Conservation (phyloP, 495 filamentous ascomycete species). For the Margaritispora aquatica region DNA sequence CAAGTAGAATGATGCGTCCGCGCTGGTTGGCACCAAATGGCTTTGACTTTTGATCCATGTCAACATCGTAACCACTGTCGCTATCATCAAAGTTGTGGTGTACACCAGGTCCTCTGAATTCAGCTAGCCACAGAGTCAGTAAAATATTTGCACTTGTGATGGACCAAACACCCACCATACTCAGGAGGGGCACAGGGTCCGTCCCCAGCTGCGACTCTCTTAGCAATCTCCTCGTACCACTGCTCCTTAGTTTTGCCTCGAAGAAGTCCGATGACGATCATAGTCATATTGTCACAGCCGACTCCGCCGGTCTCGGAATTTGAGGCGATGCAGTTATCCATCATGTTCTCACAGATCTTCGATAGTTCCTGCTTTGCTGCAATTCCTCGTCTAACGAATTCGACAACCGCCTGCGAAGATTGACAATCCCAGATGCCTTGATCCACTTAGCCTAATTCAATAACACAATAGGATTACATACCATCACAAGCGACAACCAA, state of each 20-base stretch:
- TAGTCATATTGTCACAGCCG: slow-evolving; percentile 99
- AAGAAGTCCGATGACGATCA: slow-evolving; percentile 84
- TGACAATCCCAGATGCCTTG: slow-evolving; percentile 99
- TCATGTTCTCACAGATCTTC: slow-evolving; percentile 98
- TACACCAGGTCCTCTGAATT: slow-evolving; percentile 88
- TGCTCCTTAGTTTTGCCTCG: slow-evolving; percentile 89
- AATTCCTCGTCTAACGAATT: slow-evolving; percentile 94
- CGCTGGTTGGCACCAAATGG: slow-evolving; percentile 36
- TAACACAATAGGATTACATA: slow-evolving; percentile 34
- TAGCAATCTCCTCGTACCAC: slow-evolving; percentile 94
- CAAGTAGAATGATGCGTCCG: slow-evolving; percentile 82
- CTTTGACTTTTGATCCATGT: slow-evolving; percentile 51
- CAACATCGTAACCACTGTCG: slow-evolving; percentile 86
- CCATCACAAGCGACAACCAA: slow-evolving; percentile 95
- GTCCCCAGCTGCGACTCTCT: slow-evolving; percentile 92
- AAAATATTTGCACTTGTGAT: slow-evolving; percentile 27
- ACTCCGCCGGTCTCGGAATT: slow-evolving; percentile 98
- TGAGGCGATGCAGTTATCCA: slow-evolving; percentile 97
- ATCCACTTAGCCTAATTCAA: not conserved
- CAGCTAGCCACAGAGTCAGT: no score
- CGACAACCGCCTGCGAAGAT: slow-evolving; percentile 92
- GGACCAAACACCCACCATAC: slow-evolving; percentile 74
- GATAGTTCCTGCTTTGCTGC: slow-evolving; percentile 89
- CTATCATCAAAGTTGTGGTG: slow-evolving; percentile 91
- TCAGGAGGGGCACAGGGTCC: slow-evolving; percentile 98